Conservation (phyloP, 2,329 filamentous ascomycete genomes). For the Trichoderma afroharzianum region DNA sequence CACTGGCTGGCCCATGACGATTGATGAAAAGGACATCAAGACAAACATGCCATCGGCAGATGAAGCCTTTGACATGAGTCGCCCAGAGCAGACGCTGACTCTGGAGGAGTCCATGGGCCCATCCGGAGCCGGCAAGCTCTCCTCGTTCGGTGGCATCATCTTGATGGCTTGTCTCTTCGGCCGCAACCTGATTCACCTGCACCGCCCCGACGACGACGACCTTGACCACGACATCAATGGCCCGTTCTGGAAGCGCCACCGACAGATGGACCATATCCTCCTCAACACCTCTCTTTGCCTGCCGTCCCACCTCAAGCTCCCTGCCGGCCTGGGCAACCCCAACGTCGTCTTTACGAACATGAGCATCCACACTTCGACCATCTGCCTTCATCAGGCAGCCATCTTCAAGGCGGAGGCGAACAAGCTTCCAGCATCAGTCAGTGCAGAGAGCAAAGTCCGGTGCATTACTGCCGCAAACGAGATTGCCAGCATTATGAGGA, state of each 20-base stretch:
- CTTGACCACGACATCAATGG: slow-evolving; percentile 85
- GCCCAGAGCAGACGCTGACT: slow-evolving; percentile 66
- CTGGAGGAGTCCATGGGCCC: slow-evolving; percentile 68
- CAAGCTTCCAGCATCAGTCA: slow-evolving; percentile 69
- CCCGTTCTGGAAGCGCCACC: slow-evolving; percentile 92
- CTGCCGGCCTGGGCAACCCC: slow-evolving; percentile 68
- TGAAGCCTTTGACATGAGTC: slow-evolving; percentile 78
- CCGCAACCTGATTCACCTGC: slow-evolving; percentile 84
- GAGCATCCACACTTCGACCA: slow-evolving; percentile 93
- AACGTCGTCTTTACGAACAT: slow-evolving; percentile 95
- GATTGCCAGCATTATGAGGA: slow-evolving; percentile 91
- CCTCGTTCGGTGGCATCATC: slow-evolving; percentile 74
- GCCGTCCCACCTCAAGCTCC: slow-evolving; percentile 76
- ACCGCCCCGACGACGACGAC: slow-evolving; percentile 78
- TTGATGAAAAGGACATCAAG: slow-evolving; percentile 88
- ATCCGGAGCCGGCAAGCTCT: slow-evolving; percentile 68
- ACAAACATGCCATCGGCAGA: slow-evolving; percentile 82
- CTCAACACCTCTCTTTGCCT: slow-evolving; percentile 81
- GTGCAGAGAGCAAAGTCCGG: slow-evolving; percentile 84
- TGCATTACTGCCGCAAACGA: slow-evolving; percentile 93
- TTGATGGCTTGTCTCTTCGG: slow-evolving; percentile 89
- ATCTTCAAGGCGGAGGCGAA: slow-evolving; percentile 97
- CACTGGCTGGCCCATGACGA: slow-evolving; percentile 92
- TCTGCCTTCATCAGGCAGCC: slow-evolving; percentile 95
- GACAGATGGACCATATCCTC: slow-evolving; percentile 83